These are phyloP conservation scores for Penicillium sp. DNA, from an alignment of 2,329 filamentous ascomycete genomes.

Conservation along the genomic window DNA sequence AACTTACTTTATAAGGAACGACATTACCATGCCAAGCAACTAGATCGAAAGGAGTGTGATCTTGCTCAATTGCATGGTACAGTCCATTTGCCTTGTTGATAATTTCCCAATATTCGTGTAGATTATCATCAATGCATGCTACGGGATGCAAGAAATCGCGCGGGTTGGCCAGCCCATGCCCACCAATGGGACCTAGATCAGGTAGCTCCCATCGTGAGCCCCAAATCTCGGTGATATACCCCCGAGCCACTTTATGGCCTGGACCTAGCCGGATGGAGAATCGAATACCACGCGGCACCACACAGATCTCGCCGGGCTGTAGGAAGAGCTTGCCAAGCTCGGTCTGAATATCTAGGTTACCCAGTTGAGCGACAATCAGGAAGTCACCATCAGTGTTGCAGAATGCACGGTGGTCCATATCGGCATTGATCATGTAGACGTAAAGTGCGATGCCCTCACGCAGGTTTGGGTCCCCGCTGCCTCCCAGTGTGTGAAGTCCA, in stretches of 20 bases:
- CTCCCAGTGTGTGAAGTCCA: constrained; percentile 57
- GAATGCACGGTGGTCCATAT: constrained; percentile 59
- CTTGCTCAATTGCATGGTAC: constrained; percentile 61
- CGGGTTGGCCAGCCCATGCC: constrained; percentile 66
- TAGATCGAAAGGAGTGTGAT: constrained; percentile 68
- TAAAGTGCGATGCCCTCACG: constrained; percentile 57
- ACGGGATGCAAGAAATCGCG: constrained; percentile 66
- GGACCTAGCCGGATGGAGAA: constrained; percentile 61
- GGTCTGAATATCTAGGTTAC: constrained; percentile 65
- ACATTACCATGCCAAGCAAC: constrained; percentile 71
- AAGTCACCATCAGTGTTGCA: constrained; percentile 67
- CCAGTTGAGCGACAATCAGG: constrained; percentile 65
- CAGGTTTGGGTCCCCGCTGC: constrained; percentile 58
- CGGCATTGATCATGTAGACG: constrained; percentile 59
- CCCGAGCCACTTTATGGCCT: constrained; percentile 55
- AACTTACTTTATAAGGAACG: constrained; percentile 56
- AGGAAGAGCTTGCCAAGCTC: constrained; percentile 65
- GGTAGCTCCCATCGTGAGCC: constrained; percentile 65
- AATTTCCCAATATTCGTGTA: constrained; percentile 57
- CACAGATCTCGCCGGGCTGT: constrained; percentile 65
- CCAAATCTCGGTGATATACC: constrained; percentile 68
- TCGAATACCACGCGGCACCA: constrained; percentile 65
- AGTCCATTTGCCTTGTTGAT: constrained; percentile 63
- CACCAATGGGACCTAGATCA: constrained; percentile 66
- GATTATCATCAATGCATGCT: constrained; percentile 59